Evolutionary conservation across 1,139 yeast genomes (phyloP).

Genomic region (Debaryomyces robertsiae): DNA sequence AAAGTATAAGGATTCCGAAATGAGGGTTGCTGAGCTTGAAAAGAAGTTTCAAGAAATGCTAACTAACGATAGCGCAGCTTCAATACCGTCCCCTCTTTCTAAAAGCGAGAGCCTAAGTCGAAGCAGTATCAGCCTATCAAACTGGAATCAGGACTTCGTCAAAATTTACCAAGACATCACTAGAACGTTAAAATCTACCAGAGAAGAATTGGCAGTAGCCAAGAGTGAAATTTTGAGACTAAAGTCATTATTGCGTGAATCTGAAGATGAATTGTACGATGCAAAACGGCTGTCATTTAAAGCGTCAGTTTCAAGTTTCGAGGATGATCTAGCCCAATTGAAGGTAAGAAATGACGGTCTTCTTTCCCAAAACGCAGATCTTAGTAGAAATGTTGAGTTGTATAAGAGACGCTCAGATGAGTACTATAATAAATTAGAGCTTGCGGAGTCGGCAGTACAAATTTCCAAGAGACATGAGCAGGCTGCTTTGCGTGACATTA

Average conservation of each 20-base stretch:
- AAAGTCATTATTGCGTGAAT: slow-evolving; percentile 50
- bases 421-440: slow-evolving; percentile 71
- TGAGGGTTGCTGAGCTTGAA: slow-evolving; percentile 38
- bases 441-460: slow-evolving; percentile 74
- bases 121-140: slow-evolving; percentile 32
- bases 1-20: slow-evolving; percentile 41
- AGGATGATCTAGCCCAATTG: slow-evolving; percentile 43
- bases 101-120: slow-evolving; percentile 44
- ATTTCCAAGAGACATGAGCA: slow-evolving; percentile 66
- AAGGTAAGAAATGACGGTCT: slow-evolving; percentile 58
- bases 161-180: slow-evolving; percentile 60
- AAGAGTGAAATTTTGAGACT: slow-evolving; percentile 55
- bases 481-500: slow-evolving; percentile 55
- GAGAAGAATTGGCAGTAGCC: slow-evolving; percentile 52
- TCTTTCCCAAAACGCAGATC: slow-evolving; percentile 51
- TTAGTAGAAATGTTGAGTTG: slow-evolving; percentile 55
- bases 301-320: slow-evolving; percentile 42
- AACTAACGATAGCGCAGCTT: slow-evolving; percentile 19
- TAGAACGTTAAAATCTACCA: slow-evolving; percentile 48
- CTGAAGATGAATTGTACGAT: slow-evolving; percentile 50
- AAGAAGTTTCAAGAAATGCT: slow-evolving; percentile 31
- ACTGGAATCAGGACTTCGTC: slow-evolving; percentile 48
- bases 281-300: slow-evolving; percentile 39
- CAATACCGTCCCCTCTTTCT: slow-evolving; percentile 20
- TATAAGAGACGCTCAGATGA: slow-evolving; percentile 77